Evolutionary conservation across 306 rosid species (phyloP).

Genomic region (Sindora glabra): DNA sequence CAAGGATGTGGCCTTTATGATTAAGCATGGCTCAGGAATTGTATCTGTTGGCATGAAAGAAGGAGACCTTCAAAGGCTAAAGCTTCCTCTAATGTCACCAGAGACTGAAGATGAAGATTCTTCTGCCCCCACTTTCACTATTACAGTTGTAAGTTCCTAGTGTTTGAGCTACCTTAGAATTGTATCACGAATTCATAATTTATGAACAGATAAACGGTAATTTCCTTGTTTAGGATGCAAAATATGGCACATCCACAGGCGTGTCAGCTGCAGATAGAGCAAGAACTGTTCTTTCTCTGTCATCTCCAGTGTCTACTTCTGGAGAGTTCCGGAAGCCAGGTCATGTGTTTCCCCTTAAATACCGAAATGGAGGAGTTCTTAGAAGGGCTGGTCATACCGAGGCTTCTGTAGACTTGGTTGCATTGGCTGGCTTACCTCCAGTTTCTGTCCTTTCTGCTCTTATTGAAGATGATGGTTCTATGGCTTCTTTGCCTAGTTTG

Average conservation of each 20-base stretch:
- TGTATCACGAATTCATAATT: no score
- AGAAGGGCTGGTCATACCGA: conserved; percentile 87
- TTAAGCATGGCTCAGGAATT: conserved; percentile 76
- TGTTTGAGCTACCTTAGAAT: neutral
- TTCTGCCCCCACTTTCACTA: conserved; percentile 77
- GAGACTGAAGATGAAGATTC: conserved; percentile 58
- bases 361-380: conserved; percentile 73
- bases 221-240: conserved; percentile 76
- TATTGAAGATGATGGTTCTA: conserved; percentile 61
- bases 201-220: no score
- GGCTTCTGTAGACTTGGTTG: conserved; percentile 76
- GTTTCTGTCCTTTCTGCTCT: conserved; percentile 67
- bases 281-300: conserved; percentile 53
- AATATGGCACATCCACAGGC: conserved; percentile 57
- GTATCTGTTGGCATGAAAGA: conserved; percentile 78
- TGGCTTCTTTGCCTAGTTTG: conserved; percentile 49
- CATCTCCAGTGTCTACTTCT: conserved; percentile 49
- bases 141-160: conserved; percentile 65
- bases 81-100: conserved; percentile 78
- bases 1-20: conserved; percentile 50
- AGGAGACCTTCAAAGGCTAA: conserved; percentile 65
- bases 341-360: conserved; percentile 81
- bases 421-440: conserved; percentile 55
- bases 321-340: conserved; percentile 72
- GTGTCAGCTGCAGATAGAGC: conserved; percentile 82